phyloP scores from a whole-genome alignment of 768 basidiomycete genomes.

The Russula ochroleuca region DNA sequence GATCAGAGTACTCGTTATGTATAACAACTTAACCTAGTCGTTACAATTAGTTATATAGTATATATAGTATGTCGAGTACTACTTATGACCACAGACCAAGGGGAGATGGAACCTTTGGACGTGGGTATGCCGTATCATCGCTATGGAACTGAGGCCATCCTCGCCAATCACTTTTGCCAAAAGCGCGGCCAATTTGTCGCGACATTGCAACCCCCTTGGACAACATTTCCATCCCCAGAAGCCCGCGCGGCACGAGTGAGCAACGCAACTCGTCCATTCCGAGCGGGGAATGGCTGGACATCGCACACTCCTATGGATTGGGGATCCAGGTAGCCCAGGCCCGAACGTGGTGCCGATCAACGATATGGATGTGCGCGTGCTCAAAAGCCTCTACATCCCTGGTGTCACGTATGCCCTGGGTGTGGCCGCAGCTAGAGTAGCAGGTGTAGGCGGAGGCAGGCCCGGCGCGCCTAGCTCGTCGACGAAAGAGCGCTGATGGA shows the following conservation, averaged over 20 bases:
- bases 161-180: slow-evolving; percentile 35
- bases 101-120: too few relatives aligned
- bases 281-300: slow-evolving; percentile 35
- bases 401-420: too few relatives aligned
- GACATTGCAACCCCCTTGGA: slow-evolving; percentile 71
- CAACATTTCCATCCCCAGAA: slow-evolving; percentile 78
- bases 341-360: slow-evolving; percentile 54
- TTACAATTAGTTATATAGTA: too few relatives aligned
- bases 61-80: too few relatives aligned
- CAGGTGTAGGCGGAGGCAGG: slow-evolving; percentile 27
- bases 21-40: too few relatives aligned
- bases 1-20: too few relatives aligned
- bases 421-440: neutral
- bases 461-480: slow-evolving; percentile 21
- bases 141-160: slow-evolving; percentile 4
- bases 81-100: too few relatives aligned
- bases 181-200: slow-evolving; percentile 56
- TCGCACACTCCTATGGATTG: slow-evolving; percentile 29
- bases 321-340: slow-evolving; percentile 38
- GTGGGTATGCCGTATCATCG: too few relatives aligned
- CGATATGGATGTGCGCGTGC: slow-evolving; percentile 79
- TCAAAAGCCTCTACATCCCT: slow-evolving; percentile 78
- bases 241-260: slow-evolving; percentile 64
- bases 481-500: slow-evolving; percentile 85
- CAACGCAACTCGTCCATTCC: slow-evolving; percentile 44